A percentile compares a stretch with the other conserved stretches of the same genome.
Evolutionary conservation across 2,329 filamentous ascomycete genomes (phyloP).

Genomic region (Catunica adiposa): DNA sequence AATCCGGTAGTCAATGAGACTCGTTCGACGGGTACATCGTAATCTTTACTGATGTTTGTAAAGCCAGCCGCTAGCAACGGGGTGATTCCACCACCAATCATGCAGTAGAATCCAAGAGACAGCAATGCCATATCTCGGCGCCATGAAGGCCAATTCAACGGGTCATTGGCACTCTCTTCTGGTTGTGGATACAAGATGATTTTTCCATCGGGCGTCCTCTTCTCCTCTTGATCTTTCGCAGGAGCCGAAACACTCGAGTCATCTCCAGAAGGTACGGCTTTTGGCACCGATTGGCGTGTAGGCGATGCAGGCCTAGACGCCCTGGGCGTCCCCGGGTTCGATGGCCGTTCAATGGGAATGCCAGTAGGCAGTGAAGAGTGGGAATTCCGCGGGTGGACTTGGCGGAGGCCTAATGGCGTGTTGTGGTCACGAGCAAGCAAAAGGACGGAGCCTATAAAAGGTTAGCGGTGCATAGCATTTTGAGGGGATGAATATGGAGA

Average conservation of each 20-base stretch:
- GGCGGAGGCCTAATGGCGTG: conserved; percentile 41
- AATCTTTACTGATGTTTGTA: conserved; percentile 52
- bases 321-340: conserved; percentile 17
- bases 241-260: conserved; percentile 12
- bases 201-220: conserved; percentile 58
- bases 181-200: conserved; percentile 87
- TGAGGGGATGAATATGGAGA: background rate
- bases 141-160: conserved; percentile 78
- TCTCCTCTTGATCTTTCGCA: conserved; percentile 29
- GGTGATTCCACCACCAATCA: conserved; percentile 86
- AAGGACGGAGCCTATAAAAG: conserved; percentile 29
- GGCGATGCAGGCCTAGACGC: conserved; percentile 15
- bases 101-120: conserved; percentile 78
- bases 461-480: background rate
- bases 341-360: conserved; percentile 22
- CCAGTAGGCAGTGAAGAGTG: conserved; percentile 39
- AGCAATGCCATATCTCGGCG: conserved; percentile 64
- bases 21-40: conserved; percentile 48
- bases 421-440: conserved; percentile 39
- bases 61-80: conserved; percentile 83
- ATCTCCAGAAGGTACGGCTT: background rate
- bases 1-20: conserved; percentile 80
- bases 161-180: conserved; percentile 78
- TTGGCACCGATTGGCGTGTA: conserved; percentile 5
- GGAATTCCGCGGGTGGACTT: conserved; percentile 39